Conservation (phyloP, 2,329 filamentous ascomycete species). For the Claviceps spartinae region DNA sequence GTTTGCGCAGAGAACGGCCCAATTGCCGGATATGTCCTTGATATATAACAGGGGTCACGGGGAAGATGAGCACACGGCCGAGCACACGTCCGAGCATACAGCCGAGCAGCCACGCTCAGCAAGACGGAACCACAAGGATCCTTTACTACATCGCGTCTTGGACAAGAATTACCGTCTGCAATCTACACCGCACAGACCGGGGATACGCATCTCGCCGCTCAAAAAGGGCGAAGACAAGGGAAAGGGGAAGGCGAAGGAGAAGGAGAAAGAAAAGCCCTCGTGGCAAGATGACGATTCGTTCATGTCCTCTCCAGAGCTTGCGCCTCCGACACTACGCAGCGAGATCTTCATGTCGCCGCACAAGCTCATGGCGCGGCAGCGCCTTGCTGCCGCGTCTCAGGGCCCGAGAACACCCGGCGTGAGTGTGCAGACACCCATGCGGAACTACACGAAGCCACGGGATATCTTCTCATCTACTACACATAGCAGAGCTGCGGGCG, state of each 20-base stretch:
- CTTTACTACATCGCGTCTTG: slow-evolving; percentile 76
- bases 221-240: slow-evolving; percentile 16
- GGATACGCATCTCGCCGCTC: slow-evolving; percentile 31
- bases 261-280: slow-evolving; percentile 13
- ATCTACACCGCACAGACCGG: slow-evolving; percentile 65
- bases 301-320: slow-evolving; percentile 62
- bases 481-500: neutral
- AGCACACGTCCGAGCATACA: slow-evolving; percentile 8
- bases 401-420: slow-evolving; percentile 64
- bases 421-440: slow-evolving; percentile 65
- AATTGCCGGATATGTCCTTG: slow-evolving; percentile 49
- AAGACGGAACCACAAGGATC: slow-evolving; percentile 44
- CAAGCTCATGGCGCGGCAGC: slow-evolving; percentile 29
- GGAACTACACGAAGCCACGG: slow-evolving; percentile 29
- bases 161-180: slow-evolving; percentile 93
- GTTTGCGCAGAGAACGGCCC: slow-evolving; percentile 38
- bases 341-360: slow-evolving; percentile 75
- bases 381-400: slow-evolving; percentile 27
- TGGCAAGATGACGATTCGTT: slow-evolving; percentile 42
- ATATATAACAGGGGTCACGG: slow-evolving; percentile 35
- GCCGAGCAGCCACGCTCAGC: slow-evolving; percentile 18
- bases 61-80: neutral
- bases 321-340: slow-evolving; percentile 68
- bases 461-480: slow-evolving; percentile 30
- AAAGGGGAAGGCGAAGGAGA: slow-evolving; percentile 16